A percentile compares a stretch with the other conserved stretches of the same genome.
These are phyloP conservation scores for Chytridiales sp. DNA, from an alignment of 371 early-diverging fungal genomes.

Conservation along the genomic window DNA sequence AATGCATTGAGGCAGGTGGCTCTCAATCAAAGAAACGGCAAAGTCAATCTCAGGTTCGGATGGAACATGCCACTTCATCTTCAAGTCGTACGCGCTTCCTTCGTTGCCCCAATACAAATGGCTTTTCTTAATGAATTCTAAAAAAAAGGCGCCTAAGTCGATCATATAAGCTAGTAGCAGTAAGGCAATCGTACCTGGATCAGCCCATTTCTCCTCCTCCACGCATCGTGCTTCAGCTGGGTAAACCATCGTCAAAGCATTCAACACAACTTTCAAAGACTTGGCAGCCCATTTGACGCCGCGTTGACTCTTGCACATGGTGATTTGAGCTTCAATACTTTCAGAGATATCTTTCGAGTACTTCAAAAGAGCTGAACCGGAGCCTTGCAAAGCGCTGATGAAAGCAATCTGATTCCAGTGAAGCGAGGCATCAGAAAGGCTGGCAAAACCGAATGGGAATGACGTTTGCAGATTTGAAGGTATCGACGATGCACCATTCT, in stretches of 20 bases:
- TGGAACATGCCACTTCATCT: slow-evolving; percentile 80
- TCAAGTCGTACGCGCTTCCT: slow-evolving; percentile 52
- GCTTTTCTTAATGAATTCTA: slow-evolving; percentile 55
- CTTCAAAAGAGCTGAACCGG: slow-evolving; percentile 56
- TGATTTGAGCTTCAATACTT: slow-evolving; percentile 52
- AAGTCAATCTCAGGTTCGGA: slow-evolving; percentile 63
- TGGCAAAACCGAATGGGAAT: slow-evolving; percentile 51
- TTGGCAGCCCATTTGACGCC: slow-evolving; percentile 76
- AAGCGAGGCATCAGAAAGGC: slow-evolving; percentile 63
- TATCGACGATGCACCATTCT: slow-evolving; percentile 66
- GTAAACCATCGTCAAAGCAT: slow-evolving; percentile 52
- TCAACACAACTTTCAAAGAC: slow-evolving; percentile 51
- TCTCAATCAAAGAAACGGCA: slow-evolving; percentile 62
- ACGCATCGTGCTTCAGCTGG: slow-evolving; percentile 54
- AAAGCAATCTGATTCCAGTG: slow-evolving; percentile 79
- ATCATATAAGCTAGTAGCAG: not conserved
- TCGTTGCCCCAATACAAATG: slow-evolving; percentile 76
- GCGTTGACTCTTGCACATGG: slow-evolving; percentile 60
- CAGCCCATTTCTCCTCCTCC: slow-evolving; percentile 55
- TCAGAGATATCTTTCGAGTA: slow-evolving; percentile 55
- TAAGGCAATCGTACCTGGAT: slow-evolving; percentile 39
- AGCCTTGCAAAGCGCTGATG: slow-evolving; percentile 48
- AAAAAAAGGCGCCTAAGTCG: not conserved
- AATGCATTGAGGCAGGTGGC: slow-evolving; percentile 51
- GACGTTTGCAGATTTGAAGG: slow-evolving; percentile 49